Evolutionary conservation across 345 rosid species (phyloP).

Genomic region (Acer yangbiense): DNA sequence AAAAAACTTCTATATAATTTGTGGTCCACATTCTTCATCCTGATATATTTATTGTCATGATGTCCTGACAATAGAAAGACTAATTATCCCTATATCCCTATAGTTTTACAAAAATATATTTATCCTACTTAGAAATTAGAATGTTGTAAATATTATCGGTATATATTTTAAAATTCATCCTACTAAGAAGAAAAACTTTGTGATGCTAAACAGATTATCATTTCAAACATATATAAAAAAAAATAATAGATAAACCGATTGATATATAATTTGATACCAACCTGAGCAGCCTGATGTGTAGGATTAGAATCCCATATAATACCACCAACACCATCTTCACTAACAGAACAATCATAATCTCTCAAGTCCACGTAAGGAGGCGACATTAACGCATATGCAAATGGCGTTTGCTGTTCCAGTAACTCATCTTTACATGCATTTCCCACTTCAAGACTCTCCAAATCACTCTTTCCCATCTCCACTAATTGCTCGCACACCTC

Average conservation of each 20-base stretch:
- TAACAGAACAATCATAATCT: neutral
- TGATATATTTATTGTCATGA: too few species aligned
- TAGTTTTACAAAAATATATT: too few species aligned
- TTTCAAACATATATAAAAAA: neutral
- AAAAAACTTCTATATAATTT: too few species aligned
- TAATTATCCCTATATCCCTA: too few species aligned
- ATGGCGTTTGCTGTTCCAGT: slow-evolving; percentile 17
- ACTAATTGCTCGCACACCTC: slow-evolving; percentile 20
- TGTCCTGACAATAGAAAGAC: too few species aligned
- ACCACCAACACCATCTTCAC: neutral
- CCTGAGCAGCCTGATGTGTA: slow-evolving; percentile 23
- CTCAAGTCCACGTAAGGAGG: neutral
- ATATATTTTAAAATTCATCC: too few species aligned
- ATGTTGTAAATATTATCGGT: too few species aligned
- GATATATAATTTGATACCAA: neutral
- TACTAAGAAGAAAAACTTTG: too few species aligned
- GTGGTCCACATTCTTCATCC: too few species aligned
- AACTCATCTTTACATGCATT: slow-evolving; percentile 16
- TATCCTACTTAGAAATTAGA: too few species aligned
- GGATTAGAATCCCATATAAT: slow-evolving; percentile 24
- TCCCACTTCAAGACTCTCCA: slow-evolving; percentile 10
- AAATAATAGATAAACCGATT: too few species aligned
- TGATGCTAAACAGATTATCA: neutral
- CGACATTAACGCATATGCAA: slow-evolving; percentile 15
- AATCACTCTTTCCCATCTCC: slow-evolving; percentile 18